Evolutionary conservation across 805 yeast species (phyloP), one percentile per base, ranked within the genome.

Genomic region (Kluyveromyces nonfermentans): DNA sequence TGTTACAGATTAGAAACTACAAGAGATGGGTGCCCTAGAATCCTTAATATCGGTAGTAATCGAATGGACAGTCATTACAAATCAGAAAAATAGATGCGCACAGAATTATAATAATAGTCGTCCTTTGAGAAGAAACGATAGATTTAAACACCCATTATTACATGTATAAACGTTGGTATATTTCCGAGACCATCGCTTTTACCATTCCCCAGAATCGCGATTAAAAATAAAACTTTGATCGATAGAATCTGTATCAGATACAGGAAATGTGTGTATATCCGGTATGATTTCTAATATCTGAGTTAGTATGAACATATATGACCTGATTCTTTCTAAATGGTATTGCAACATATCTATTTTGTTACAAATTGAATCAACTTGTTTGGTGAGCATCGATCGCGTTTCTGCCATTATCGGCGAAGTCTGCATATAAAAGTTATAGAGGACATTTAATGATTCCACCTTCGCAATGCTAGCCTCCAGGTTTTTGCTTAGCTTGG

Each of bases 11-110:
- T 75, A 34, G 97, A 88, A 57, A 79, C 78, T 55, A 86, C 85
- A 57, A 68, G 95, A 36, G 96, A 89, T 60, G 97, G 97, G 1
- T 89, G 97, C 66, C 97, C 97, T 1, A 74, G 81, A 52, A 77
- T 89, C 42, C 60, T 82, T 15, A 89, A 87, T 56, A 68, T 87
- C 38, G 96, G 97, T 7, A 75, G 86, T n/a, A 75, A 78, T 42
- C 74, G 78, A 55, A 70, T 80, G 4, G 95, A 84, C 51, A 67
- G 71, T 62, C 76, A 76, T 53, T 81, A 72, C 52, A 84, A 81
- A 50, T 18, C 35, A 16, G 35, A 33, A 10, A 36, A 21, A 14
- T 20, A 36, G n/a, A 21, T 20, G 7, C 10, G 16, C n/a, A 18
- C 20, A 7, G 20, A 33, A 16, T 30, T 10, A 30, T 30, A n/a